Conservation (phyloP, 768 basidiomycete species). For the Lentinula guzmanii region DNA sequence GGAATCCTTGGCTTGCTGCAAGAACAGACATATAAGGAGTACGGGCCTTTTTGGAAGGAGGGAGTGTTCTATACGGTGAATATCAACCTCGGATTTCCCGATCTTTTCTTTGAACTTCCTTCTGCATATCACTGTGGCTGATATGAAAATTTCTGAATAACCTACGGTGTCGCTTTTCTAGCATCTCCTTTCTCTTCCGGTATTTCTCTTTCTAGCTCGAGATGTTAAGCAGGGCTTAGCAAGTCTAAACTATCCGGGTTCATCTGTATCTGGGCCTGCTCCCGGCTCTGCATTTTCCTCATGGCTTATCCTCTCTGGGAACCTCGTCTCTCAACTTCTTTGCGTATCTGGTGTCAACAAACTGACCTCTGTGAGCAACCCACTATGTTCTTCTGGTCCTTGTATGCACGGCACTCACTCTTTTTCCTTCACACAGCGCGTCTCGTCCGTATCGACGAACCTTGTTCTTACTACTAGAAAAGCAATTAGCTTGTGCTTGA, state of each 20-base stretch:
- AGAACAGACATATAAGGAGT: conserved; percentile 66
- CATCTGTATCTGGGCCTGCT: conserved; percentile 22
- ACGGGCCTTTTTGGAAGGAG: conserved; percentile 80
- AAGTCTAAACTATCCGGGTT: conserved; percentile 25
- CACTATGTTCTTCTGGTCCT: conserved; percentile 5
- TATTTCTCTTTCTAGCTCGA: conserved; percentile 57
- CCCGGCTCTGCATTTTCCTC: conserved; percentile 31
- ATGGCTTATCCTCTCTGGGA: conserved; percentile 52
- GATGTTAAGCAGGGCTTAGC: conserved; percentile 51
- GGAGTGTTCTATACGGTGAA: conserved; percentile 79
- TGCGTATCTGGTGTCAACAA: conserved; percentile 82
- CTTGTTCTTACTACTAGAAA: conserved; percentile 77
- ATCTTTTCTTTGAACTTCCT: neutral
- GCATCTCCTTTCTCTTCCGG: conserved; percentile 77
- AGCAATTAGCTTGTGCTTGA: conserved; percentile 72
- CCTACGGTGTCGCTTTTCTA: conserved; percentile 17
- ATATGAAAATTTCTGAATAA: neutral
- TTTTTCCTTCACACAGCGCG: conserved; percentile 36
- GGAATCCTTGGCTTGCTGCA: conserved; percentile 69
- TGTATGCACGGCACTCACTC: neutral
- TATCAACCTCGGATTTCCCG: neutral
- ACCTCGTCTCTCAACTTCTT: conserved; percentile 69
- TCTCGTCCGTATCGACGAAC: conserved; percentile 78
- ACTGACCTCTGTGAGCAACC: conserved; percentile 60
- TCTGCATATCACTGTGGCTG: neutral